These are phyloP conservation scores for Pyrenula aspistea DNA, from an alignment of 495 filamentous ascomycete species.

Conservation along the genomic window DNA sequence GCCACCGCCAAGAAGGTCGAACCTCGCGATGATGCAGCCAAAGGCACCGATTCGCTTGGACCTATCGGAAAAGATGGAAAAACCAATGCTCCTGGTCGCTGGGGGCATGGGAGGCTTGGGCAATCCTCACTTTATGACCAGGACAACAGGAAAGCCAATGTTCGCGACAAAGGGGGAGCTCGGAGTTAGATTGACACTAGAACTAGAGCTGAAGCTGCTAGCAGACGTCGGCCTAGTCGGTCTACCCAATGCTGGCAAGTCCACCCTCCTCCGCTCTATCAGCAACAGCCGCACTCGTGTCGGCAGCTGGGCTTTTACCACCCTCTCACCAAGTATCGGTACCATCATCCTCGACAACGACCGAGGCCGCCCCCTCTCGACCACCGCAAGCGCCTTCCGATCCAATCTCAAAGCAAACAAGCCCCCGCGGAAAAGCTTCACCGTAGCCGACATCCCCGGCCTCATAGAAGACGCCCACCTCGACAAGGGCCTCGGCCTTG, in stretches of 20 bases:
- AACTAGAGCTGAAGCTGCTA: slow-evolving; percentile 87
- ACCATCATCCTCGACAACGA: slow-evolving; percentile 84
- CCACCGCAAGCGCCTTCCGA: slow-evolving; percentile 5
- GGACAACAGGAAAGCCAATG: slow-evolving; percentile 55
- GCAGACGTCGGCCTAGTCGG: slow-evolving; percentile 93
- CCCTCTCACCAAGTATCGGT: slow-evolving; percentile 84
- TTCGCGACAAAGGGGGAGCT: slow-evolving; percentile 80
- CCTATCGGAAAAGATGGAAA: slow-evolving; percentile 65
- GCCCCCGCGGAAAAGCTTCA: slow-evolving; percentile 58
- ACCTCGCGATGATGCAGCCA: slow-evolving; percentile 50
- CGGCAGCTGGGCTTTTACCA: slow-evolving; percentile 95
- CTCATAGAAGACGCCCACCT: slow-evolving; percentile 83
- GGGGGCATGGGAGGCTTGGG: slow-evolving; percentile 83
- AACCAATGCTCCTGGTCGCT: slow-evolving; percentile 78
- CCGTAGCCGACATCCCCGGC: slow-evolving; percentile 92
- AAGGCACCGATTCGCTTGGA: slow-evolving; percentile 66
- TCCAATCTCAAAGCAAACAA: slow-evolving; percentile 17
- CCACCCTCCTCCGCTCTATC: slow-evolving; percentile 76
- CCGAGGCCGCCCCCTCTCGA: slow-evolving; percentile 47
- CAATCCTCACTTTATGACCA: slow-evolving; percentile 82
- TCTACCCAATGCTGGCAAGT: slow-evolving; percentile 92
- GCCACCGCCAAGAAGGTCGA: slow-evolving; percentile 41
- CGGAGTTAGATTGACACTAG: slow-evolving; percentile 64
- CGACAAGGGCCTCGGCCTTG: slow-evolving; percentile 81
- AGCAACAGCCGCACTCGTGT: slow-evolving; percentile 78